Evolutionary conservation across 2,329 filamentous ascomycete genomes (phyloP).

Genomic region (Cladophialophora bantiana): DNA sequence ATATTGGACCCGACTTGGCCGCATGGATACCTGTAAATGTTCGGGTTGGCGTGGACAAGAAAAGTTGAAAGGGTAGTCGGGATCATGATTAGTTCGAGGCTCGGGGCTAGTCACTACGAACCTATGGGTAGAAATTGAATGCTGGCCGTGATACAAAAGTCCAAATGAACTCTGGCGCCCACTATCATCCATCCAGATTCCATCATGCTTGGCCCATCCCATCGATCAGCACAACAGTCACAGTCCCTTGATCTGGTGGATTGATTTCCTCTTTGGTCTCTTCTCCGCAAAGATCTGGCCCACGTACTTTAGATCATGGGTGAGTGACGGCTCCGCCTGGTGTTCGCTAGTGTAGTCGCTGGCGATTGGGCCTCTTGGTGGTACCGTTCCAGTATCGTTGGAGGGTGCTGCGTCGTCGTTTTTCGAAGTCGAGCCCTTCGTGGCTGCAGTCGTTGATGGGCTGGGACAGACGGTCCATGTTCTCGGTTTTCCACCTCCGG

Average conservation of each 20-base stretch:
- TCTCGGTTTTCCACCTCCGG: neutral
- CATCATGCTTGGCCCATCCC: neutral
- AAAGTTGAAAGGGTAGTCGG: neutral
- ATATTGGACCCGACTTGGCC: neutral
- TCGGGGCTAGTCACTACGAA: neutral
- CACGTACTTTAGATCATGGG: constrained; percentile 8
- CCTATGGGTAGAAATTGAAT: too few species aligned
- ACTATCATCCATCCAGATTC: neutral
- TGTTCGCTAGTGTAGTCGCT: neutral
- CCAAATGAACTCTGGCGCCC: neutral
- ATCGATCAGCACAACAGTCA: too few species aligned
- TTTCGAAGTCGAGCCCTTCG: neutral
- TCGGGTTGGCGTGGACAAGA: neutral
- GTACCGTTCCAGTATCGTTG: neutral
- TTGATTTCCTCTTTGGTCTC: neutral
- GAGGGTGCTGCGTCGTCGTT: neutral
- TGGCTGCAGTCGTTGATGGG: neutral
- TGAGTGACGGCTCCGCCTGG: neutral
- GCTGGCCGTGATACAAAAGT: neutral
- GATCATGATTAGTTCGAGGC: neutral
- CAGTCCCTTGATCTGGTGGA: neutral
- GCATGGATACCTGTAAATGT: neutral
- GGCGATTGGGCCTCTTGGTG: neutral
- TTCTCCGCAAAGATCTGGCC: neutral
- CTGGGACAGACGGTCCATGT: neutral